Evolutionary conservation across 2,329 filamentous ascomycete species (phyloP), one percentile per base, ranked within the genome.

Genomic region (Alternaria sp.): DNA sequence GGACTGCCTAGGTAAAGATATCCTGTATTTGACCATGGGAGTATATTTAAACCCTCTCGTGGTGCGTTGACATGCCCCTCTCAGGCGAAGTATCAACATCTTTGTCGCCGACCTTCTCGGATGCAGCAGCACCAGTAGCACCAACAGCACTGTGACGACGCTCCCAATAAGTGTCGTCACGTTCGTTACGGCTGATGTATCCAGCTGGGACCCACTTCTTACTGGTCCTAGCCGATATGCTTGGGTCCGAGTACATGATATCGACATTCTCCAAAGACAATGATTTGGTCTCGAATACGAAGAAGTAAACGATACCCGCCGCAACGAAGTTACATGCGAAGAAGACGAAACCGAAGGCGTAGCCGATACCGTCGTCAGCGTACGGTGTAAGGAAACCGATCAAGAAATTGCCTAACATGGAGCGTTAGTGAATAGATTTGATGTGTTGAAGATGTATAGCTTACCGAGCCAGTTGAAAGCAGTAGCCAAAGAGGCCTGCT

Each of bases 251-350:
- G 70, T 78, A 78, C 75, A 78, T 77, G 49, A 71, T 64, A 54
- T 78, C 74, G 30, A 77, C 70, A 28, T 72, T 74, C 64, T 78
- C 75, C n/a, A 78, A 70, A n/a, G 71, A 73, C 32, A 76, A 53
- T 5, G 73, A 65, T 55, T 74, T 75, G 25, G 74, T 74, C 59
- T 78, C 75, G 63, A 72, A 77, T 9, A 78, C 62, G 67, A 77
- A 78, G 67, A 78, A 74, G 67, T 74, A 78, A 22, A 76, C 67
- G 14, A 75, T 54, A 11, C 66, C 58, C 0, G 73, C 73, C 9
- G 72, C 73, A 16, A 67, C 65, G 20, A 78, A 68, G 61, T 76
- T 76, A 59, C 72, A 76, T n/a, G 66, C 75, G 52, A 74, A 76
- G 70, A 78, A 77, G 43, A 78, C 73, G 51, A 74, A 78, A 3